Evolutionary conservation across 2,329 filamentous ascomycete species (phyloP).

Genomic region (Colletotrichum truncatum): DNA sequence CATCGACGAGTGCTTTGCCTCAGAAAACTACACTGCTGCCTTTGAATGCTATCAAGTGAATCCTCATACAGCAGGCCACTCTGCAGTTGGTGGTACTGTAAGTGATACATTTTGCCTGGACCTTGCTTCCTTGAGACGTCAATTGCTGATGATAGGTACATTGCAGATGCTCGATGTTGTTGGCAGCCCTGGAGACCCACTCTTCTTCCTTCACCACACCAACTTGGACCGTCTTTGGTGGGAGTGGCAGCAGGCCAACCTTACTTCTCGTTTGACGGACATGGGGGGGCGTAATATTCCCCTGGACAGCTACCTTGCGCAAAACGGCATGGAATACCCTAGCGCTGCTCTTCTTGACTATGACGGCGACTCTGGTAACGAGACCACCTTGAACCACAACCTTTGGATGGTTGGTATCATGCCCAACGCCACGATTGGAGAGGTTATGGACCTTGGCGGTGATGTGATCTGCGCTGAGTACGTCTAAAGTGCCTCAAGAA

Average conservation of each 20-base stretch:
- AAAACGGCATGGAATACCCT: slow-evolving; percentile 13
- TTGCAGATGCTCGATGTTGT: slow-evolving; percentile 21
- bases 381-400: slow-evolving; percentile 36
- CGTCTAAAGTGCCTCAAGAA: slow-evolving; percentile 15
- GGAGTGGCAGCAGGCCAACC: slow-evolving; percentile 28
- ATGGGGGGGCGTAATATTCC: slow-evolving; percentile 13
- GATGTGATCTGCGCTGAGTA: slow-evolving; percentile 38
- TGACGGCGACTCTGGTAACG: slow-evolving; percentile 32
- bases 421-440: slow-evolving; percentile 33
- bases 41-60: slow-evolving; percentile 18
- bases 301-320: slow-evolving; percentile 3
- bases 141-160: background rate
- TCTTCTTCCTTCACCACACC: slow-evolving; percentile 27
- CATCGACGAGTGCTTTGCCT: slow-evolving; percentile 20
- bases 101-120: background rate
- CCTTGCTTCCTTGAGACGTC: background rate
- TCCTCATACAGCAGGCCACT: slow-evolving; percentile 21
- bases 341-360: background rate
- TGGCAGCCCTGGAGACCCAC: slow-evolving; percentile 16
- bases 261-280: slow-evolving; percentile 9
- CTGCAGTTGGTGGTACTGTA: slow-evolving; percentile 22
- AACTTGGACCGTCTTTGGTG: slow-evolving; percentile 24
- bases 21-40: slow-evolving; percentile 11
- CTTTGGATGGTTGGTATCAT: slow-evolving; percentile 39
- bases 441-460: slow-evolving; percentile 40